Base-by-base conservation (phyloP, 345 rosid genomes). In the Chamaenerion angustifolium region DNA sequence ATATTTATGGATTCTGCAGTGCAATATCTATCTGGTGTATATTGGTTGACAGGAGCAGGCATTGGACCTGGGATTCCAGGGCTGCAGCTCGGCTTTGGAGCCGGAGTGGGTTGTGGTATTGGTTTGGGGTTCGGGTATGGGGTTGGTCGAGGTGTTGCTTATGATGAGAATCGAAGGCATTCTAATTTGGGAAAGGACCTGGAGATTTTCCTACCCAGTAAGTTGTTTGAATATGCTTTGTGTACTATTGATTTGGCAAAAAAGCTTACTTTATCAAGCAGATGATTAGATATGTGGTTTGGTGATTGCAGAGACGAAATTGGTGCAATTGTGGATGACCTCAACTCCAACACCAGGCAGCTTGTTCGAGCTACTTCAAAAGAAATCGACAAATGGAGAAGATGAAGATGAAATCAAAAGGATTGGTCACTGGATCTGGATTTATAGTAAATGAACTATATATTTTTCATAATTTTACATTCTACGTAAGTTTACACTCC, bases 41-140 rank as follows among this genome's bases (percentile, higher is more conserved):
- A 31, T n/a, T n/a, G n/a, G 25, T 21, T 21, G 3, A 4, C 49
- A 82, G 97, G 98, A 52, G 61, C 76, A 19, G 92, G 96, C 45
- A 56, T 86, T 18, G 94, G 94, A 51, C 94, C 92, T 53, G 96
- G 95, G 42, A 49, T 83, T 61, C 93, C 96, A 27, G 89, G 94
- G 46, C 62, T 90, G 45, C 88, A 83, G 55, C 59, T 86, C 13
- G 96, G 95, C 14, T 54, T 80, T 12, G 93, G 94, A 18, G 55
- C 83, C 21, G 96, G 94, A 45, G 83, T 75, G 17, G 96, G 98
- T 41, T 86, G 98, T 64, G 98, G 95, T 16, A 51, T 85, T 53
- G 95, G 97, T 46, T 57, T 79, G 13, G 97, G 97, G 16, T 85
- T 89, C 71, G 95, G 90, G 4, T 90, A 86, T 75, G 94, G 94